These are phyloP conservation scores for Plectosphaerella cucumerina DNA, from an alignment of 2,329 filamentous ascomycete species.

Conservation along the genomic window DNA sequence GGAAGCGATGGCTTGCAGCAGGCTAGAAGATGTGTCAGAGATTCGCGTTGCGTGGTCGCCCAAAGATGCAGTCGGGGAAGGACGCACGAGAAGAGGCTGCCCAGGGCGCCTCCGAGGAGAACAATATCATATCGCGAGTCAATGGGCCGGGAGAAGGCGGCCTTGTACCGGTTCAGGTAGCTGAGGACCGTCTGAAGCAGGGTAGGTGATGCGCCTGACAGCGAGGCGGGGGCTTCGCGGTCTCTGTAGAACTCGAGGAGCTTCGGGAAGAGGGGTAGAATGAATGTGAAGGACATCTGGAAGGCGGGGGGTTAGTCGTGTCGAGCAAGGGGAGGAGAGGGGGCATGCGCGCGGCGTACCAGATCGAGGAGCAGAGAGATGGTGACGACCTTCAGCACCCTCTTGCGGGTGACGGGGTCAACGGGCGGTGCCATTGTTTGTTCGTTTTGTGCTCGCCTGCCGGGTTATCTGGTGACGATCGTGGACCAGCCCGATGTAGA, in stretches of 20 bases:
- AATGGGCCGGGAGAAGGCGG: slow-evolving; percentile 85
- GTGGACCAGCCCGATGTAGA: slow-evolving; percentile 6
- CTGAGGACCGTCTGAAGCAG: slow-evolving; percentile 74
- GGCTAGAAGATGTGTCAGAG: slow-evolving; percentile 36
- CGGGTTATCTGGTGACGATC: slow-evolving; percentile 6
- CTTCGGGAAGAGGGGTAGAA: slow-evolving; percentile 91
- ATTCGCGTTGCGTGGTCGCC: neutral
- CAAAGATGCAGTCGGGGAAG: neutral
- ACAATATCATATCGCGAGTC: slow-evolving; percentile 97
- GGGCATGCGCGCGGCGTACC: slow-evolving; percentile 46
- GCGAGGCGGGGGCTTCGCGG: slow-evolving; percentile 59
- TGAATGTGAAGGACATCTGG: slow-evolving; percentile 97
- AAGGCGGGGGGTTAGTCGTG: slow-evolving; percentile 4
- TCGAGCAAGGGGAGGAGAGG: slow-evolving; percentile 1
- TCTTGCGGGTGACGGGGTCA: slow-evolving; percentile 61
- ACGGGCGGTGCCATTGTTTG: slow-evolving; percentile 35
- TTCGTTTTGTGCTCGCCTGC: neutral
- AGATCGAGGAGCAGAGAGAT: slow-evolving; percentile 85
- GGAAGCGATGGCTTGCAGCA: slow-evolving; percentile 88
- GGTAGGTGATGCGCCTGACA: slow-evolving; percentile 48
- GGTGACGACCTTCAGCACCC: slow-evolving; percentile 82
- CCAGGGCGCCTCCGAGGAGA: slow-evolving; percentile 85
- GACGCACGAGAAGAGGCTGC: slow-evolving; percentile 75
- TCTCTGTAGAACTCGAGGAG: slow-evolving; percentile 95
- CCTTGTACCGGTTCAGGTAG: slow-evolving; percentile 91